Percentiles rank a stretch among this genome's conserved stretches.
These are phyloP conservation scores for Nannochloris sp. DNA, from an alignment of 139 green algal species.

Conservation along the genomic window DNA sequence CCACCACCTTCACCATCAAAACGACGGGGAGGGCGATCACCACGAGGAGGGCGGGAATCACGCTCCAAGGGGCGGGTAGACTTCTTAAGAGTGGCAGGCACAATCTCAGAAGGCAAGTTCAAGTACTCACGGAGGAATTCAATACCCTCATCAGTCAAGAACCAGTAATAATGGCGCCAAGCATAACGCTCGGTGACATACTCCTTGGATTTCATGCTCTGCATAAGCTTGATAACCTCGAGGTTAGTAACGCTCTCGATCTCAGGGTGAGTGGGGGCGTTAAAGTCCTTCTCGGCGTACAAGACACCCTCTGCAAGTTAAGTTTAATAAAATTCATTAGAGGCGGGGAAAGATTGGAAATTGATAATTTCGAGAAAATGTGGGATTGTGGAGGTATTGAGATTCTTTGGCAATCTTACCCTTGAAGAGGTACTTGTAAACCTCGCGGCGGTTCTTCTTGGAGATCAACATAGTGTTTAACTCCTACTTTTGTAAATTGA, in stretches of 20 bases:
- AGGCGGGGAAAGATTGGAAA: too few relatives aligned
- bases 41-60: slow-evolving; percentile 11
- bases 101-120: slow-evolving; percentile 90
- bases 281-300: slow-evolving; percentile 99
- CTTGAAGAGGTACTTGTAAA: slow-evolving; percentile 99
- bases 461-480: slow-evolving; percentile 89
- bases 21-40: slow-evolving; percentile 44
- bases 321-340: background rate
- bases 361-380: background rate
- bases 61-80: slow-evolving; percentile 60
- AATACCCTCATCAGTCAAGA: slow-evolving; percentile 97
- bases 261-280: slow-evolving; percentile 90
- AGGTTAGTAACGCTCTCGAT: slow-evolving; percentile 87
- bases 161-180: slow-evolving; percentile 99
- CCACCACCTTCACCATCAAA: slow-evolving; percentile 39
- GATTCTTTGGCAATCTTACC: slow-evolving; percentile 58
- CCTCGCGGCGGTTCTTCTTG: slow-evolving; percentile 96
- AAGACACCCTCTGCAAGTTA: slow-evolving; percentile 89
- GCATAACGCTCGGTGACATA: slow-evolving; percentile 94
- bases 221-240: slow-evolving; percentile 51
- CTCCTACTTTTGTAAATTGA: slow-evolving; percentile 7
- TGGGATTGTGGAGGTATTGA: background rate
- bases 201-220: slow-evolving; percentile 95
- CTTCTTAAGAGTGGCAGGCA: slow-evolving; percentile 95
- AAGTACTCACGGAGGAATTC: slow-evolving; percentile 98